Evolutionary conservation across 176 grass and related monocot species (phyloP), one percentile per base, ranked within the genome.

Genomic region (Juncus inflexus): DNA sequence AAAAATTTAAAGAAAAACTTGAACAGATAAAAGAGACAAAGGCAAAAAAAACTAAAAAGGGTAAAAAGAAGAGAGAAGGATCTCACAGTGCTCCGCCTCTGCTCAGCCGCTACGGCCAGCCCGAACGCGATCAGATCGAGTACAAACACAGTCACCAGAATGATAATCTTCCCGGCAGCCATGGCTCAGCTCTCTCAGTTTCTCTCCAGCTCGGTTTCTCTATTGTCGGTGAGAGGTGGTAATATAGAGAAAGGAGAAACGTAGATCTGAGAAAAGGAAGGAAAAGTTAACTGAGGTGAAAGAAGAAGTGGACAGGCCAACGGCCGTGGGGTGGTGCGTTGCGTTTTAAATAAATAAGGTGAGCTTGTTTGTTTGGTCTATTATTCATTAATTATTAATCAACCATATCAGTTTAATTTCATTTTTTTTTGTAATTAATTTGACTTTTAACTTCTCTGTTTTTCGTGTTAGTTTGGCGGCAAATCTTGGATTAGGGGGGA

Each of bases 101-200:
- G 92, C 82, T 96, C 92, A 72, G 92, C 92, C 7, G 92, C 92
- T 37, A 96, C 79, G 56, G 79, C 92, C 59, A 96, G 78, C 12
- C 84, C 92, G 52, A 96, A 96, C 40, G 92, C 92, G 63, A 89
- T 67, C 40, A 96, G 11, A 78, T 91, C 85, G 42, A 96, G 62
- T 39, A 96, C 6, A 62, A 91, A 77, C 13, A 90, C 92, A 50
- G 70, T 50, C 14, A 64, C 81, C 12, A 86, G 76, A 75, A 96
- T 82, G 72, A 91, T 3, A 68, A 91, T 70, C 14, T 70, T 70
- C 37, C 53, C 52, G 7, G 53, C 40, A 42, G 39, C 67, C 67
- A 59, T 66, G 64, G 72, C 83, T 90, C 37, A 74, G 81, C 13
- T 1, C 35, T 47, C 38, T 37, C 14, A 19, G 13, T 37, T n/a